Conservation (phyloP, 768 basidiomycete genomes). For the Agrocybe pediades region DNA sequence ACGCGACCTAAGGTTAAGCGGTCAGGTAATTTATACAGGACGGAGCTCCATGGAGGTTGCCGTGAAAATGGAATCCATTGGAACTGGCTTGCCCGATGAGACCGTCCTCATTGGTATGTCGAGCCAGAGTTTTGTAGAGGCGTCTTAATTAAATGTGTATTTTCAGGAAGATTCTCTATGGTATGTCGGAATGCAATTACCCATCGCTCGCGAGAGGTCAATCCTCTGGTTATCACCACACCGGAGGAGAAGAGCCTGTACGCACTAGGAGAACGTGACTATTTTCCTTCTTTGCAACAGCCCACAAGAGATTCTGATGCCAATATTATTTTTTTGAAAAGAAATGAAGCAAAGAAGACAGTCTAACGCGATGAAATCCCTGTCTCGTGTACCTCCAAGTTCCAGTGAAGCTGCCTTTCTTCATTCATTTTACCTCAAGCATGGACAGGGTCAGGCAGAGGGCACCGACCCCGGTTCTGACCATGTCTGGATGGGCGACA, state of each 20-base stretch:
- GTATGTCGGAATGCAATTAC: conserved; percentile 76
- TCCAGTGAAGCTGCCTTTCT: conserved; percentile 68
- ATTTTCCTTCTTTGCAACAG: not conserved
- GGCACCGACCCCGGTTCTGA: conserved; percentile 29
- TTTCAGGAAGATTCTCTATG: conserved; percentile 87
- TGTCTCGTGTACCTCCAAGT: conserved; percentile 74
- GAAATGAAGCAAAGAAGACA: conserved; percentile 65
- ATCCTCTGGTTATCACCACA: conserved; percentile 58
- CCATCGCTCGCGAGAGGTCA: conserved; percentile 63
- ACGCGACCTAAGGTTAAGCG: conserved; percentile 72
- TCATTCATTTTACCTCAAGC: conserved; percentile 68
- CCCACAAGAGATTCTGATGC: not conserved
- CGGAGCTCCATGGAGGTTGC: conserved; percentile 83
- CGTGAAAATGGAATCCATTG: conserved; percentile 77
- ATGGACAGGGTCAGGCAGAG: conserved; percentile 37
- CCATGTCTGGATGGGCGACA: conserved; percentile 76
- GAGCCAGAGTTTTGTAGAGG: too few relatives aligned
- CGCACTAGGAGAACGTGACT: conserved; percentile 68
- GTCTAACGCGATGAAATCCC: conserved; percentile 53
- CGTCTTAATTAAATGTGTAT: not conserved
- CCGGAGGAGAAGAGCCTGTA: conserved; percentile 65
- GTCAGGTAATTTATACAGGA: conserved; percentile 81
- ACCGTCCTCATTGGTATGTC: conserved; percentile 66
- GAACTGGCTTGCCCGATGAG: conserved; percentile 46
- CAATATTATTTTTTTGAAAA: conserved; percentile 21